A percentile compares a stretch with the other conserved stretches of the same genome.
Evolutionary conservation across 345 rosid genomes (phyloP).

Genomic region (Camelina hispida): DNA sequence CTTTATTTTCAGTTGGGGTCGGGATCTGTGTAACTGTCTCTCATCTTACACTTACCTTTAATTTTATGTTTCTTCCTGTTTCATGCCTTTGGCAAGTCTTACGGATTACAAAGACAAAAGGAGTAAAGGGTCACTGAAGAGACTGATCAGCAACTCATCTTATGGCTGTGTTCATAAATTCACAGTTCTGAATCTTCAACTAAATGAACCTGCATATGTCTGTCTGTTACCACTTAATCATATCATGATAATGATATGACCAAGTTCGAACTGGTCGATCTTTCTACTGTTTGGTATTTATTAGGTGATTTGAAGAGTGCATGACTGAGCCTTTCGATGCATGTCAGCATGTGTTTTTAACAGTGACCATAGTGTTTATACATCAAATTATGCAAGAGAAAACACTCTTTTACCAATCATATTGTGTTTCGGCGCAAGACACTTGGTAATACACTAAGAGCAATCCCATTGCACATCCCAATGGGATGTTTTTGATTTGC

Average conservation of each 20-base stretch:
- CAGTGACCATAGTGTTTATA: not conserved
- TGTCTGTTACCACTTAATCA: conserved; percentile 18
- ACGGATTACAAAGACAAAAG: not conserved
- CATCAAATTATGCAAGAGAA: not conserved
- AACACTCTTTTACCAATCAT: not conserved
- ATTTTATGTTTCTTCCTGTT: conserved; percentile 11
- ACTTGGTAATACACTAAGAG: not conserved
- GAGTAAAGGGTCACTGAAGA: conserved; percentile 12
- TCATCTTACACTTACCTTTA: conserved; percentile 9
- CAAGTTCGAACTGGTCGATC: conserved; percentile 2
- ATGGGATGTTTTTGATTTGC: no score
- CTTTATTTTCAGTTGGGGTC: conserved; percentile 29
- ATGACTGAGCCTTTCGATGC: not conserved
- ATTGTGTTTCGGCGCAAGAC: no score
- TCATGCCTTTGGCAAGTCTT: not conserved
- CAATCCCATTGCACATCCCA: no score
- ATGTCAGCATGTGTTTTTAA: no score
- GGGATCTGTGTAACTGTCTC: conserved; percentile 41
- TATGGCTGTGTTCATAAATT: conserved; percentile 13
- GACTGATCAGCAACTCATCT: conserved; percentile 11
- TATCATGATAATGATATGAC: conserved; percentile 9
- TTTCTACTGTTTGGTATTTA: conserved; percentile 2
- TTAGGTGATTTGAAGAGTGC: not conserved
- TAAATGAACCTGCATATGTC: conserved; percentile 13
- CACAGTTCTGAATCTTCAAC: not conserved